Base-by-base conservation (phyloP, 768 basidiomycete genomes). In the Lentinula lateritia region DNA sequence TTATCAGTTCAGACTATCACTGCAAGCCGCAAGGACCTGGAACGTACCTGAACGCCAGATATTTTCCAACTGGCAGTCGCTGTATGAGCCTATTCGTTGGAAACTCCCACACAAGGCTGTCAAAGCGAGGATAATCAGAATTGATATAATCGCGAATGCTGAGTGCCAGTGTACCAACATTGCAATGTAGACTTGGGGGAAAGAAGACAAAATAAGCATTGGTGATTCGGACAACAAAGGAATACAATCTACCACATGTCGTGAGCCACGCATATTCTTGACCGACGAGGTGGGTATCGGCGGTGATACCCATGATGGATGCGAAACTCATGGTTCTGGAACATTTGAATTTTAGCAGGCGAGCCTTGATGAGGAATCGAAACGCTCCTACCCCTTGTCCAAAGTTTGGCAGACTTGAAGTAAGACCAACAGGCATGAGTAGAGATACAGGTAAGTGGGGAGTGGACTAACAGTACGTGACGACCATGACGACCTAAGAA, bases 221-320 rank as follows among this genome's bases (percentile, higher is more conserved):
- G 35, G 41, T 65, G 32, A 43, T 43, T 41, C 6, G 16, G 16
- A 23, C 38, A 54, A 53, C 61, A 20, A 58, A 50, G 34, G 48
- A 42, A 52, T 45, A 50, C 16, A 6, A 64, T 77, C 7, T 64
- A 79, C 78, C 76, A 63, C 79, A 80, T 48, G 79, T 79, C 13
- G 79, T 79, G 6, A 81, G 65, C 75, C 80, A 79, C 5, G 77
- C 75, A 64, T 82, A 83, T 66, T 81, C 73, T 67, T 83, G 81
- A 0, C 83, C 81, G 35, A 72, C 68, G 18, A 84, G 76, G 50
- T 76, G 63, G 5, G 76, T 76, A 63, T 83, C 80, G 61, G 73
- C 67, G 6, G 67, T 67, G 43, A 81, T 78, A 3, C 78, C 80
- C 79, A 80, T 80, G 54, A 79, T 80, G 13, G 76, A 77, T 4